Evolutionary conservation across 352 stramenopile genomes (phyloP).

Genomic region (Phytopythium sindhum): DNA sequence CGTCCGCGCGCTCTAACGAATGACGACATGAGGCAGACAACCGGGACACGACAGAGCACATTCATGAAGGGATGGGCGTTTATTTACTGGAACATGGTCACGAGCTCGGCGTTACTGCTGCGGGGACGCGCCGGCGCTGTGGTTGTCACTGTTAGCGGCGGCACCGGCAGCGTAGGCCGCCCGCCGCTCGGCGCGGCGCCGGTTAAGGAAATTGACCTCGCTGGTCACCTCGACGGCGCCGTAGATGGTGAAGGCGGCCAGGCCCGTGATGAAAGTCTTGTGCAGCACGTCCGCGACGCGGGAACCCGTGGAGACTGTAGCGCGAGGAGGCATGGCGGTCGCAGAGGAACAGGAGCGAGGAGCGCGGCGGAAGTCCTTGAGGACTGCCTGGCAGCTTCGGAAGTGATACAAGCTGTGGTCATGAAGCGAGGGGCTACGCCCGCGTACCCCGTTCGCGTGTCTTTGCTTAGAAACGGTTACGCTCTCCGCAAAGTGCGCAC

Average conservation of each 20-base stretch:
- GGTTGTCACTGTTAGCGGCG: constrained; percentile 10
- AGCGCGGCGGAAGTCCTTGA: background rate
- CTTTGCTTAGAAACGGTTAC: background rate
- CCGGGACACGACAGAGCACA: background rate
- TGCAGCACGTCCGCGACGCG: constrained; percentile 72
- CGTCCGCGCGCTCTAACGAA: constrained; percentile 49
- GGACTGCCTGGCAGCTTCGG: background rate
- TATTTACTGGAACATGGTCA: background rate
- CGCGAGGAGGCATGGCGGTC: constrained; percentile 15
- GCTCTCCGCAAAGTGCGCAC: constrained; percentile 9
- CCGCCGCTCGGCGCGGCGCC: constrained; percentile 74
- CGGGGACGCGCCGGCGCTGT: constrained; percentile 20
- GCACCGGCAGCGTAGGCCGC: constrained; percentile 15
- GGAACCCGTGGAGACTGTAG: constrained; percentile 16
- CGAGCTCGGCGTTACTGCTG: background rate
- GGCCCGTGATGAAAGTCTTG: constrained; percentile 77
- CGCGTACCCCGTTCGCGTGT: constrained; percentile 5
- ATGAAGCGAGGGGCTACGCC: background rate
- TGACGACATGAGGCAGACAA: background rate
- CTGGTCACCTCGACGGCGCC: constrained; percentile 72
- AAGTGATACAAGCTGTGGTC: background rate
- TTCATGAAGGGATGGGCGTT: background rate
- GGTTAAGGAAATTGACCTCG: constrained; percentile 75
- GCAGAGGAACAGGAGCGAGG: background rate
- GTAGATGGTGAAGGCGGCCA: constrained; percentile 64